Base-by-base conservation (phyloP, 352 stramenopile genomes). In the Globisporangium polare region DNA sequence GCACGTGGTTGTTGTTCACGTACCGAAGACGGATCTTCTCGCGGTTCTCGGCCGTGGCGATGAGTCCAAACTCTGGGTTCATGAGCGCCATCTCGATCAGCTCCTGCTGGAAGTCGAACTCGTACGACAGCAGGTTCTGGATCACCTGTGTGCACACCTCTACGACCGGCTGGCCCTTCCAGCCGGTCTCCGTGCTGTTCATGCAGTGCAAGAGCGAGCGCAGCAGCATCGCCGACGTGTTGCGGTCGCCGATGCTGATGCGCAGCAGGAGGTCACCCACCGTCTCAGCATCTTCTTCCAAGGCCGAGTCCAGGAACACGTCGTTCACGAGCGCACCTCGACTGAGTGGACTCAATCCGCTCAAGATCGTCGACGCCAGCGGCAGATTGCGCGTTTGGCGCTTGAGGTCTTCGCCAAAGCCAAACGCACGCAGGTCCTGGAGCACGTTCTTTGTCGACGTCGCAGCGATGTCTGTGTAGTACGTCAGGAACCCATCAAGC, bases 271-370 rank as follows among this genome's bases (percentile, higher is more conserved):
- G 63, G 37, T 96, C 85, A 10, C 73, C 73, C 17, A 87, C 85
- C 5, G 81, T 92, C 53, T 96, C 87, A 18, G 85, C 84, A 64
- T 96, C 85, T 69, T 96, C 87, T 59, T 96, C 87, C 5, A 96
- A 72, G 17, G 85, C 87, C 26, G 83, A 90, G 54, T 96, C 85
- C 33, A 96, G 85, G 61, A 96, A 95, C 13, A 89, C 83, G 26
- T 93, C 80, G 37, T 86, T 92, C 1, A 88, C 63, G 20, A 96
- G 62, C 18, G 88, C 80, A 39, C 56, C 64, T 2, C 78, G 79
- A 55, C 85, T 94, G 51, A 96, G 54, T 12, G 73, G 43, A 29
- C 72, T 87, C 45, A 96, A 49, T 0, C 60, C 65, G 27, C 75
- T 65, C 12, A 94, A 60, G 29, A 91, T 65, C 37, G 75, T 74